phyloP scores from a whole-genome alignment of 108 stramenopile species.

The Pseudonitzschia multiseries region DNA sequence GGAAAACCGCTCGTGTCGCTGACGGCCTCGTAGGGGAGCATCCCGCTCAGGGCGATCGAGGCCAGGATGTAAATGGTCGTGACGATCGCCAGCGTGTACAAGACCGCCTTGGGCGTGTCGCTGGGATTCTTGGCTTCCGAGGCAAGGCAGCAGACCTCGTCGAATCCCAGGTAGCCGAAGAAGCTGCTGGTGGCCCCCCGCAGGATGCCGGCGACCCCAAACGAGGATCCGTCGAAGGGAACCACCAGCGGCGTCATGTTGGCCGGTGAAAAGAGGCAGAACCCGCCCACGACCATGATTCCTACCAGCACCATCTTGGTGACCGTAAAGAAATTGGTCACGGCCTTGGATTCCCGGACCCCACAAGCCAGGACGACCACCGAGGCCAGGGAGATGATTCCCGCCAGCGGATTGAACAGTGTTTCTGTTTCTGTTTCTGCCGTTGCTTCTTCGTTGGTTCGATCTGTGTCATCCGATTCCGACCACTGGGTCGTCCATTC shows the following conservation, averaged over 20 bases:
- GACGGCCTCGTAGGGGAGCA: constrained; percentile 66
- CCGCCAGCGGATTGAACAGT: constrained; percentile 61
- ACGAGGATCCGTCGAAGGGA: constrained; percentile 25
- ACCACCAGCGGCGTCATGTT: constrained; percentile 63
- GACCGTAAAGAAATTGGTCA: constrained; percentile 80
- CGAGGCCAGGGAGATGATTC: constrained; percentile 51
- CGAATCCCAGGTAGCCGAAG: constrained; percentile 94
- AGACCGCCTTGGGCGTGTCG: constrained; percentile 77
- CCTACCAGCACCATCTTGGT: constrained; percentile 76
- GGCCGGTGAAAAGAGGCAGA: constrained; percentile 50
- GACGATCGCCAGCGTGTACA: constrained; percentile 72
- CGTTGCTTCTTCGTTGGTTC: neutral
- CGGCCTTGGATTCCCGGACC: constrained; percentile 74
- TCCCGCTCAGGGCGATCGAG: constrained; percentile 76
- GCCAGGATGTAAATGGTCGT: constrained; percentile 73
- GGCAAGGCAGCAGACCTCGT: constrained; percentile 86
- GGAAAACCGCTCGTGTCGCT: constrained; percentile 72
- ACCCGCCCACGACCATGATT: constrained; percentile 86
- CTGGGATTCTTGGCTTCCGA: constrained; percentile 83
- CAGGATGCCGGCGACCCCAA: constrained; percentile 60
- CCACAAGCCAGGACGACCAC: constrained; percentile 64
- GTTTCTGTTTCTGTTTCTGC: neutral
- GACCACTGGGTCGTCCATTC: constrained; percentile 52
- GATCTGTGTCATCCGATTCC: neutral
- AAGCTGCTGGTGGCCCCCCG: constrained; percentile 78